Conservation (phyloP, 805 yeast genomes). For the Yarrowia alimentaria region DNA sequence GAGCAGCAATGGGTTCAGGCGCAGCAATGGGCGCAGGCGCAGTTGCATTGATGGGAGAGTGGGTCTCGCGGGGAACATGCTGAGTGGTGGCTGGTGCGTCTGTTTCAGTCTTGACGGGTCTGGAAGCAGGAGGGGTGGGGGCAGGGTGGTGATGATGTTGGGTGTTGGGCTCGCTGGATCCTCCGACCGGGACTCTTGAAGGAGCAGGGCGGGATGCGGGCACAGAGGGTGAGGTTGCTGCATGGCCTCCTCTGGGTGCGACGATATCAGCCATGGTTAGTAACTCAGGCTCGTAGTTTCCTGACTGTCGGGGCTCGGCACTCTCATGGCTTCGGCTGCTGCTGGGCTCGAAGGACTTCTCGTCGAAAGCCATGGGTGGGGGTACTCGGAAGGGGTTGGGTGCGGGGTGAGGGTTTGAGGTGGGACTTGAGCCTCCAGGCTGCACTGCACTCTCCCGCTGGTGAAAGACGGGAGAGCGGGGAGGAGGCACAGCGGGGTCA, state of each 20-base stretch:
- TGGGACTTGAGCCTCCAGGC: too few relatives aligned
- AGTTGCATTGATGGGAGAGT: too few relatives aligned
- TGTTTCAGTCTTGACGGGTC: slow-evolving; percentile 6
- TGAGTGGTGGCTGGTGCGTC: too few relatives aligned
- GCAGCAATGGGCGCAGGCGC: not conserved
- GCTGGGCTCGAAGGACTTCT: not conserved
- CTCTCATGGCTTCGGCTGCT: too few relatives aligned
- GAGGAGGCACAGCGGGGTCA: too few relatives aligned
- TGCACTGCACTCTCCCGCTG: too few relatives aligned
- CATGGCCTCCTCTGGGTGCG: not conserved
- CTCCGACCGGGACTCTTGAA: not conserved
- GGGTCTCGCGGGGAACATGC: too few relatives aligned
- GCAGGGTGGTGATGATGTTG: slow-evolving; percentile 5
- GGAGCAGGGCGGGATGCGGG: not conserved
- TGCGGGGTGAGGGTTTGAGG: too few relatives aligned
- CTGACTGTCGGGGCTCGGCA: slow-evolving; percentile 2
- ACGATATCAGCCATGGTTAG: slow-evolving; percentile 9
- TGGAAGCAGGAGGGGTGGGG: slow-evolving; percentile 1
- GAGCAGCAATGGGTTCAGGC: not conserved
- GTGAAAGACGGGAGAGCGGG: too few relatives aligned
- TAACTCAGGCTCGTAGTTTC: not conserved
- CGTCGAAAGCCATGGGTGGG: slow-evolving; percentile 15
- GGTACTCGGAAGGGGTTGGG: slow-evolving; percentile 20
- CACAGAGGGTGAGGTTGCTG: not conserved
- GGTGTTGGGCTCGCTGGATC: too few relatives aligned